These are phyloP conservation scores for Colletotrichum brevisporum DNA, from an alignment of 2,329 filamentous ascomycete species.

Conservation along the genomic window DNA sequence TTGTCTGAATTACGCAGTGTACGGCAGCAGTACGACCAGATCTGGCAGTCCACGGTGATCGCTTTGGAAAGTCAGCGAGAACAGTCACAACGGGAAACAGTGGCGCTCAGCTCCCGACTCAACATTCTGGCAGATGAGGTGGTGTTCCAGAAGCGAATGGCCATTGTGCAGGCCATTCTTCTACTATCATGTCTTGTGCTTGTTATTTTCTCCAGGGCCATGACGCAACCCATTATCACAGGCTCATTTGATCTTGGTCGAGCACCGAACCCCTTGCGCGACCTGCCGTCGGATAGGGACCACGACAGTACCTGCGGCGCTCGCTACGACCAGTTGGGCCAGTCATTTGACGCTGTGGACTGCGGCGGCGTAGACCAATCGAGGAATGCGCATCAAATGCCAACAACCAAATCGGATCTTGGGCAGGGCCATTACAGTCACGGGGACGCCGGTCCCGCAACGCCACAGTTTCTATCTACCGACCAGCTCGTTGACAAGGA, in stretches of 20 bases:
- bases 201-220: slow-evolving; percentile 78
- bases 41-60: slow-evolving; percentile 96
- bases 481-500: slow-evolving; percentile 10
- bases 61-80: slow-evolving; percentile 91
- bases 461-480: neutral
- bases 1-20: slow-evolving; percentile 84
- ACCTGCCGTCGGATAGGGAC: slow-evolving; percentile 1
- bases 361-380: neutral
- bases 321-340: slow-evolving; percentile 26
- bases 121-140: slow-evolving; percentile 95
- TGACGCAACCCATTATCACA: slow-evolving; percentile 34
- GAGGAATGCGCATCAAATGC: slow-evolving; percentile 1
- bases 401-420: slow-evolving; percentile 20
- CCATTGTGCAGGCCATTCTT: slow-evolving; percentile 90
- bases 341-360: neutral
- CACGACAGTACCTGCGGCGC: neutral
- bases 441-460: neutral
- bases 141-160: slow-evolving; percentile 89
- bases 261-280: slow-evolving; percentile 13
- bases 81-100: slow-evolving; percentile 84
- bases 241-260: slow-evolving; percentile 24
- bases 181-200: slow-evolving; percentile 89
- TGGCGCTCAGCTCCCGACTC: slow-evolving; percentile 84
- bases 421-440: neutral
- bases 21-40: slow-evolving; percentile 90